These are phyloP conservation scores for Phialophora expanda DNA, from an alignment of 2,329 filamentous ascomycete species.

Conservation along the genomic window DNA sequence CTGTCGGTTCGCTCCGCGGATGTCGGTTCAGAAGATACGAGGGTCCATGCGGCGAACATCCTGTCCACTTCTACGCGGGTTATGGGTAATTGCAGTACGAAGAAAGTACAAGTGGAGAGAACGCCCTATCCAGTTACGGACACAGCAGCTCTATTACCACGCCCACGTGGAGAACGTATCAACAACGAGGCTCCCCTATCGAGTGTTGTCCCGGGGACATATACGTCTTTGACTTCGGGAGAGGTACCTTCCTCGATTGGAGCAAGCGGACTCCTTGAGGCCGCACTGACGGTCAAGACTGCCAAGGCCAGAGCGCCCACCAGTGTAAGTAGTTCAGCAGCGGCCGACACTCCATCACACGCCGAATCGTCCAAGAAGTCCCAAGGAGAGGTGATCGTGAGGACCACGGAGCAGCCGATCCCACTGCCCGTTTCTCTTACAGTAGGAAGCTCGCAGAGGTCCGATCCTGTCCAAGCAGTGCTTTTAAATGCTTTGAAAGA, in stretches of 20 bases:
- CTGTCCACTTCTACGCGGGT: not conserved
- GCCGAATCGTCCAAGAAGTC: not conserved
- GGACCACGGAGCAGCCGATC: not conserved
- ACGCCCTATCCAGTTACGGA: slow-evolving; percentile 23
- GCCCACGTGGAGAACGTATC: too few relatives aligned
- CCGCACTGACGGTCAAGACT: not conserved
- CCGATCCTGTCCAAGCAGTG: not conserved
- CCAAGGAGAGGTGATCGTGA: not conserved
- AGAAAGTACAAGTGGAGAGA: slow-evolving; percentile 19
- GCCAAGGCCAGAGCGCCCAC: not conserved
- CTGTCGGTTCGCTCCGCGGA: not conserved
- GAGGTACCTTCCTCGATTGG: not conserved
- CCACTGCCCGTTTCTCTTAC: not conserved
- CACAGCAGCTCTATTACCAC: not conserved
- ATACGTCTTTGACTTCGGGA: not conserved
- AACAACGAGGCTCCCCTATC: not conserved
- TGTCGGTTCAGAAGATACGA: not conserved
- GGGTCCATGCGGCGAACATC: not conserved
- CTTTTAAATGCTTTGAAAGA: not conserved
- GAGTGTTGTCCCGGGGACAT: slow-evolving; percentile 13
- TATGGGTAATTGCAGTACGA: not conserved
- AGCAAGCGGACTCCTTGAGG: not conserved
- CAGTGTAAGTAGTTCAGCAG: not conserved
- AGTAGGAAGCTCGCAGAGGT: not conserved
- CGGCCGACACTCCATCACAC: not conserved